Evolutionary conservation across 208 protist species (phyloP).

Genomic region (Wallacemonas rigidus): DNA sequence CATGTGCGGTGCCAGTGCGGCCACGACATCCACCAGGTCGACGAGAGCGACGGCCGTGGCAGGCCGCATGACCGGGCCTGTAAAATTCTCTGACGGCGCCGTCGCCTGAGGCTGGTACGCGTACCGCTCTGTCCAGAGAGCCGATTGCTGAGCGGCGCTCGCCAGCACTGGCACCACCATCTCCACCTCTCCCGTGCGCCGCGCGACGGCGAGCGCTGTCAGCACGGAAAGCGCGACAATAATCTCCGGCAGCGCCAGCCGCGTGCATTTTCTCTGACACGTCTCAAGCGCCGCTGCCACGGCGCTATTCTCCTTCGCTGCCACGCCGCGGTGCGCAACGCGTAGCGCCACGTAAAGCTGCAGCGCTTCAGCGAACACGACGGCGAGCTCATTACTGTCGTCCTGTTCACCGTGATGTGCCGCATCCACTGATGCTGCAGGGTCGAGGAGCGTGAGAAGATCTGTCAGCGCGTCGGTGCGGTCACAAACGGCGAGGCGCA

Average conservation of each 20-base stretch:
- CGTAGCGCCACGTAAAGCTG: neutral
- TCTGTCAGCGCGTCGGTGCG: neutral
- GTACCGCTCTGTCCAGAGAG: conserved; percentile 24
- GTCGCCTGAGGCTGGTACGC: conserved; percentile 15
- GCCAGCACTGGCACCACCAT: conserved; percentile 19
- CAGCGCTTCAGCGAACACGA: neutral
- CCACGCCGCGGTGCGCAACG: neutral
- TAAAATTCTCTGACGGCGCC: neutral
- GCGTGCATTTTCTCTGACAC: neutral
- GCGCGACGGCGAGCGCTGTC: neutral
- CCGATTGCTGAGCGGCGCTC: conserved; percentile 21
- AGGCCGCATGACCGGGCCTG: conserved; percentile 20
- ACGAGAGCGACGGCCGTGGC: conserved; percentile 6
- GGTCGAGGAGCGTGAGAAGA: neutral
- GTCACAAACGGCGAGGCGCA: conserved; percentile 3
- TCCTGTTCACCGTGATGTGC: neutral
- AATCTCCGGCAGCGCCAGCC: neutral
- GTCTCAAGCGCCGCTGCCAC: neutral
- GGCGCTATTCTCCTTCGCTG: neutral
- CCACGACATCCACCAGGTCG: neutral
- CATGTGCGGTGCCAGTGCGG: neutral
- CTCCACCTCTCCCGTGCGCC: conserved; percentile 16
- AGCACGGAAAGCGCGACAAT: neutral
- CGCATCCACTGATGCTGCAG: neutral
- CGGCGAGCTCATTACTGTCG: neutral